Evolutionary conservation across 345 rosid genomes (phyloP), one percentile per base, ranked within the genome.

Genomic region (Pseudoturritis turrita): DNA sequence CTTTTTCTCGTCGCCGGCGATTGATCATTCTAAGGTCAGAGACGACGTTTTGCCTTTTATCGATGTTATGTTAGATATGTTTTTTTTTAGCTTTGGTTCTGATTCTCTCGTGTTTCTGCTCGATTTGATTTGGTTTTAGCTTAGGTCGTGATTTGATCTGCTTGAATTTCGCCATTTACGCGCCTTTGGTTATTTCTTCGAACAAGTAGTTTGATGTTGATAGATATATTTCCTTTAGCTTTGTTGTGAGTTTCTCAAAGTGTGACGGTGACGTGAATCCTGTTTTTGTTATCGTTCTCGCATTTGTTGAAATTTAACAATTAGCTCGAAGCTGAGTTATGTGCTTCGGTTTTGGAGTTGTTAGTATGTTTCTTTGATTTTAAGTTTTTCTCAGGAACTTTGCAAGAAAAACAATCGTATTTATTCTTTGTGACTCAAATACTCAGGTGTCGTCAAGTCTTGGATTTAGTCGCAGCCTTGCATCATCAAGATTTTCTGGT

Each of bases 11-110:
- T 60, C 80, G 19, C 76, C 84, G 1, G 13, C 81, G 25, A 65
- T 75, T 79, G 71, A 79, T 78, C 87, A 68, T n/a, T 75, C 80
- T 70, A 85, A 90, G 97, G 97, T 88, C 10, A 37, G 66, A 28
- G 23, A 35, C 75, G 25, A 50, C 62, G 37, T 59, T 50, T 67
- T 31, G 23, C 35, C 58, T 70, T 44, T 72, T 41, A 6, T 51
- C 23, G 19, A 40, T 46, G 8, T 5, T 15, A 2, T 33, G 36
- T 50, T n/a, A n/a, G n/a, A n/a, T n/a, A n/a, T n/a, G n/a, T n/a
- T n/a, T n/a, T n/a, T n/a, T 28, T 3, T 69, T 52, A 11, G 25
- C 46, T 65, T 41, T 22, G 40, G 6, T 49, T 41, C 7, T 49
- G 44, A 6, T 39, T 61, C n/a, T 37, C 15, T 64, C 19, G 25